Evolutionary conservation across 306 rosid species (phyloP), one percentile per base, ranked within the genome.

Genomic region (Quercus mongolica): DNA sequence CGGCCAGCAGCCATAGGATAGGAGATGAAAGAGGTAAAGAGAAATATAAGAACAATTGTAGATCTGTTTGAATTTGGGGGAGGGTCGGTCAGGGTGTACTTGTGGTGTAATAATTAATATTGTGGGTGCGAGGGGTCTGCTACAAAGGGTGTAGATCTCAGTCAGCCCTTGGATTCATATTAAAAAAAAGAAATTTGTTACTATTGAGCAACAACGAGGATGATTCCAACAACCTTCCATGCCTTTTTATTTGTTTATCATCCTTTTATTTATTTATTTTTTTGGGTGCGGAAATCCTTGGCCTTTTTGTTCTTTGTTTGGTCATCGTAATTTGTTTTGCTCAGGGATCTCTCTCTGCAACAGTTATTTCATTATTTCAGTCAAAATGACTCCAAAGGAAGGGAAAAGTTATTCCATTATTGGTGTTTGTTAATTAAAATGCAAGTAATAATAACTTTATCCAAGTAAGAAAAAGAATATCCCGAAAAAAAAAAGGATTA

Each of bases 121-220:
- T 26, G 85, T 82, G 88, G 46, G 46, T 38, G 11, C 11, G 8
- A 38, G 46, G 80, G 88, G 75, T 85, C 87, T 75, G 56, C 88
- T 71, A 15, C 15, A 84, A 85, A 57, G 87, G 69, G 1, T 30
- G 87, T 74, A 56, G 88, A 85, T 85, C 83, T 82, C 81, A 82
- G 73, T 85, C 81, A 85, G 73, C 90, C 87, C 30, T 30, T 64
- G 70, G 11, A 13, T 30, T 64, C 56, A 41, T 19, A 46, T 38
- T 59, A n/a, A 19, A 3, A n/a, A 61, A 14, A 46, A 33, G 7
- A 62, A 38, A 71, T n/a, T 73, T 76, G 77, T 84, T 78, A 81
- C 69, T 74, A 74, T 77, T 75, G 79, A 77, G 61, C 61, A 30
- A 56, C 69, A 83, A 74, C 18, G 49, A 80, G 65, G 65, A 76